Percentiles rank a stretch among this genome's conserved stretches.
phyloP scores from a whole-genome alignment of 2,329 filamentous ascomycete species.

The Pseudogymnoascus sp. region DNA sequence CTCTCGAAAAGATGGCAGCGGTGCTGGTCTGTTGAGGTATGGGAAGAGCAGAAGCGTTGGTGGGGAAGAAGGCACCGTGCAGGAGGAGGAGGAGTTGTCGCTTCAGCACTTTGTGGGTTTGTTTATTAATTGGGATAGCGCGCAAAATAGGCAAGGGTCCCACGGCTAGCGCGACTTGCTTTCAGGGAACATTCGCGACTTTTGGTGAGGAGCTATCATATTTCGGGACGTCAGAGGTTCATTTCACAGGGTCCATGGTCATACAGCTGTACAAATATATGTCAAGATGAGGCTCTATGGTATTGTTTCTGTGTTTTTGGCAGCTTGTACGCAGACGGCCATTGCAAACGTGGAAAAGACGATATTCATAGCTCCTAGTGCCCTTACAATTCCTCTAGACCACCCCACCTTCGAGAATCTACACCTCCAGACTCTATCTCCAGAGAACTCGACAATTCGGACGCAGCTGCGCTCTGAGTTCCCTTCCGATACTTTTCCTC shows the following conservation, averaged over 20 bases:
- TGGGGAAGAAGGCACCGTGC: constrained; percentile 19
- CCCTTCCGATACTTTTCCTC: constrained; percentile 43
- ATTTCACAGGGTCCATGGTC: background rate
- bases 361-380: constrained; percentile 70
- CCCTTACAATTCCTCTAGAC: constrained; percentile 46
- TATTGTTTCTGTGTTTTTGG: constrained; percentile 17
- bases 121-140: constrained; percentile 12
- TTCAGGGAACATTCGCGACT: background rate
- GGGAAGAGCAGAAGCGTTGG: constrained; percentile 16
- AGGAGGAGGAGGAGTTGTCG: constrained; percentile 9
- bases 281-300: constrained; percentile 14
- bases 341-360: constrained; percentile 81
- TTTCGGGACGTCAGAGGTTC: constrained; percentile 2
- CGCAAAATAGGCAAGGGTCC: constrained; percentile 7
- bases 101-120: constrained; percentile 12
- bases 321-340: constrained; percentile 19
- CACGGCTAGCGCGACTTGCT: constrained; percentile 4
- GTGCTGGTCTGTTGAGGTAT: constrained; percentile 17
- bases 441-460: constrained; percentile 46
- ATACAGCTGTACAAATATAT: background rate
- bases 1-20: constrained; percentile 12
- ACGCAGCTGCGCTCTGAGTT: constrained; percentile 62
- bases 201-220: constrained; percentile 2
- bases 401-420: constrained; percentile 52
- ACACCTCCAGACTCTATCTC: constrained; percentile 57